Evolutionary conservation across 352 stramenopile species (phyloP), one percentile per base, ranked within the genome.

Genomic region (Phytophthora pluvialis): DNA sequence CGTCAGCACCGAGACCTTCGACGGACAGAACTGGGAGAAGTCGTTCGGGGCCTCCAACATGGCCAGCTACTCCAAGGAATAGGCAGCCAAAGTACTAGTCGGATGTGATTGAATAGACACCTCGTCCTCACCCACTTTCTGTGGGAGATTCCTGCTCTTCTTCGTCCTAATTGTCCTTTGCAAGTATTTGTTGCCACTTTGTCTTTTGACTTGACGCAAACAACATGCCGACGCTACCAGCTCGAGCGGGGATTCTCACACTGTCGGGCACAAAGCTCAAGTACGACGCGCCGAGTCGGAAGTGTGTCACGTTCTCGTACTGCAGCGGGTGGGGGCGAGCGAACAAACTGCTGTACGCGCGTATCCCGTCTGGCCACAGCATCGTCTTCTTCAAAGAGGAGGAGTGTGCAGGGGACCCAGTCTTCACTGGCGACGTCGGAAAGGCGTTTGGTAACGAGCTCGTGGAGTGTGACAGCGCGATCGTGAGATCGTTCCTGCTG

Each of bases 21-120:
- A 95, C 53, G 85, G 88, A 3, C 47, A 84, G 38, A 89, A 94
- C 68, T 94, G 85, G 87, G 86, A 94, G 35, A 16, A 7, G 12
- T 55, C 63, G 3, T 61, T 66, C 29, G 29, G 45, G 63, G 32
- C 40, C 9, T 62, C 55, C 5, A 44, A 56, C 35, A 60, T 70
- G 1, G 26, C 54, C 45, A 60, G 46, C 38, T 65, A 56, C 43
- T 67, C 50, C 13, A 62, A 55, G 47, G 58, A 66, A 28, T 66
- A 50, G 29, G 10, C 18, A 21, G 21, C 21, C 21, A 21, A 21
- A 21, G 16, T 31, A 46, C 8, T 12, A 44, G 38, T 44, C 13
- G 21, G 21, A 21, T 21, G 21, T 21, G 21, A 21, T 21, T 21
- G 1, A 1, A 21, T 21, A 21, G 1, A 21, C 21, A 21, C 21